Conservation (phyloP, 192 early-diverging fungal genomes). For the Tieghemiomyces parasiticus region DNA sequence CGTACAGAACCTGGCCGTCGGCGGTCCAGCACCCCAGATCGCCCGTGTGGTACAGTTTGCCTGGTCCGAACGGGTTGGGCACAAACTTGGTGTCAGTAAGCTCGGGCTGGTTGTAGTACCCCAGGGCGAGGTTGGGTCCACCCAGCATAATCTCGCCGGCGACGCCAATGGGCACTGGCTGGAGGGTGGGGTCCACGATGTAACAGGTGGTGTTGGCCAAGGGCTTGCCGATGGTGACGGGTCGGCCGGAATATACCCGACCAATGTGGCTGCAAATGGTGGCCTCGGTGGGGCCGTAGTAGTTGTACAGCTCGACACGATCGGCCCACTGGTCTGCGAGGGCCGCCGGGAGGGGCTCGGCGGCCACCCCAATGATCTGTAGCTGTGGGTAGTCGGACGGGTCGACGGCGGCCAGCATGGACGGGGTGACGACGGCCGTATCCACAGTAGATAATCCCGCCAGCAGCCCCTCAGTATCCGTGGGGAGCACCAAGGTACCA, state of each 20-base stretch:
- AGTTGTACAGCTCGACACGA: not conserved
- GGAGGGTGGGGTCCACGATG: no score
- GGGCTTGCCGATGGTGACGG: not conserved
- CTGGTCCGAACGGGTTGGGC: conserved; percentile 18
- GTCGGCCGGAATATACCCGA: not conserved
- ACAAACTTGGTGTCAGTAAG: conserved; percentile 19
- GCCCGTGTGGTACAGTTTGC: conserved; percentile 21
- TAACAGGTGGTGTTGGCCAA: not conserved
- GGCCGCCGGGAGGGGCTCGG: not conserved
- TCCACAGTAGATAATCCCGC: not conserved
- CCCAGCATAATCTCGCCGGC: not conserved
- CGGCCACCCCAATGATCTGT: not conserved
- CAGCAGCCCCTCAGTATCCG: not conserved
- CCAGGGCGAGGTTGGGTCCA: conserved; percentile 16
- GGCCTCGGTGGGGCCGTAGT: conserved; percentile 8
- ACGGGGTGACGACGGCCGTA: not conserved
- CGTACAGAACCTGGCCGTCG: conserved; percentile 15
- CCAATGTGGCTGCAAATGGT: not conserved
- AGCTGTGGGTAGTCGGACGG: not conserved
- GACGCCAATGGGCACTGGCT: conserved; percentile 2
- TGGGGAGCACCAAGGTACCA: not conserved
- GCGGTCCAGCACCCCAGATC: conserved; percentile 17
- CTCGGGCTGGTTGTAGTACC: conserved; percentile 21
- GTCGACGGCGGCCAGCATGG: not conserved
- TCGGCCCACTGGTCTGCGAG: not conserved